Conservation (phyloP, 495 filamentous ascomycete genomes). For the Podospora comata region DNA sequence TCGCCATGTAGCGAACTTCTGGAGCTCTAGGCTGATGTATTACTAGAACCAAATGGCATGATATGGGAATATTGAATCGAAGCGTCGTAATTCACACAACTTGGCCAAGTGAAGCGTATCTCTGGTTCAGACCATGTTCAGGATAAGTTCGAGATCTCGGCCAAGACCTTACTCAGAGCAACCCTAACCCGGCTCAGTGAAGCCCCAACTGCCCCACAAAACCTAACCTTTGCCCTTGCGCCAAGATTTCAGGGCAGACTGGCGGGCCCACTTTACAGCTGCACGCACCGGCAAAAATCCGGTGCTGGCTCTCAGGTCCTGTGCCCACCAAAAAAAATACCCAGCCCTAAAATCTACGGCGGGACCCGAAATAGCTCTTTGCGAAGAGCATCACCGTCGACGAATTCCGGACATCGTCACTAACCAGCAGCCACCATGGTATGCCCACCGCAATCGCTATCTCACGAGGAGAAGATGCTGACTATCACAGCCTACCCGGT, state of each 20-base stretch:
- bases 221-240: background rate
- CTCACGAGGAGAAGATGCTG: conserved; percentile 22
- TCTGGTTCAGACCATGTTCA: background rate
- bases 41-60: background rate
- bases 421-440: conserved; percentile 36
- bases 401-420: conserved; percentile 33
- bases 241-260: conserved; percentile 6
- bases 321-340: conserved; percentile 37
- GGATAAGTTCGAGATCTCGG: background rate
- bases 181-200: background rate
- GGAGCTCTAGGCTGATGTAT: too few species aligned
- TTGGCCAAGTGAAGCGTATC: too few species aligned
- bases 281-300: conserved; percentile 23
- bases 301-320: conserved; percentile 20
- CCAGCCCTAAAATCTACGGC: conserved; percentile 37
- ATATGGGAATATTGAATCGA: background rate
- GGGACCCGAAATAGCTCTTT: conserved; percentile 27
- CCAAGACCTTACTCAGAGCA: background rate
- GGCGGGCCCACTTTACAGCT: background rate
- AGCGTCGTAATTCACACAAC: too few species aligned
- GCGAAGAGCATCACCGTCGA: conserved; percentile 34
- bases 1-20: background rate
- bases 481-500: conserved; percentile 36
- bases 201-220: conserved; percentile 1
- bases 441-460: conserved; percentile 21